Percentiles rank a stretch among this genome's conserved stretches.
phyloP scores from a whole-genome alignment of 805 yeast species.

The Nakazawaea peltata region DNA sequence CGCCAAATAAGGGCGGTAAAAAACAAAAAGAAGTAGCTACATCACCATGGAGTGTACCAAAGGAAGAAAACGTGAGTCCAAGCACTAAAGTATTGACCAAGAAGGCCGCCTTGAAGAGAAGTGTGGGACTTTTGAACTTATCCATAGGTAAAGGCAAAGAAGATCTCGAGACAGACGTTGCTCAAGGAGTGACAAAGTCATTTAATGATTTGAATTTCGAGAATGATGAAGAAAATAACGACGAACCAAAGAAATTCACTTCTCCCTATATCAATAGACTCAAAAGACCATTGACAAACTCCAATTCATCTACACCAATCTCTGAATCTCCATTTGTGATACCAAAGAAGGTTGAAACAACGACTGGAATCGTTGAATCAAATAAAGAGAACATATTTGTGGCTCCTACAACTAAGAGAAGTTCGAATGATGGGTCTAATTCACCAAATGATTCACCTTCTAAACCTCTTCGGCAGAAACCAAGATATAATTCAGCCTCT shows the following conservation, averaged over 20 bases:
- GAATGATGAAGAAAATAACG: constrained; percentile 7
- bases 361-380: background rate
- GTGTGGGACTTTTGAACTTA: constrained; percentile 43
- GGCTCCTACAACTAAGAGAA: background rate
- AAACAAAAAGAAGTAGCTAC: too few species aligned
- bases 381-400: constrained; percentile 4
- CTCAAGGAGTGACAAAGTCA: constrained; percentile 22
- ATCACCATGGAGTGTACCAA: constrained; percentile 8
- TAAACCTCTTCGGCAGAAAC: constrained; percentile 22
- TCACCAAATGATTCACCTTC: constrained; percentile 24
- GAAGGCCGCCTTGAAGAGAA: constrained; percentile 34
- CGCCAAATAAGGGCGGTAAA: background rate
- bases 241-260: background rate
- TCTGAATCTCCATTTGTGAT: background rate
- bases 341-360: background rate
- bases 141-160: constrained; percentile 28
- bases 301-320: constrained; percentile 4
- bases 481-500: constrained; percentile 11
- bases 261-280: constrained; percentile 7
- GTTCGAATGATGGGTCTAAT: background rate
- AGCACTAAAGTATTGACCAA: constrained; percentile 10
- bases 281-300: constrained; percentile 7
- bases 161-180: constrained; percentile 2
- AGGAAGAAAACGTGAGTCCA: constrained; percentile 6
- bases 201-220: constrained; percentile 24